Conservation (phyloP, 495 filamentous ascomycete genomes). For the Daldinia grandis region DNA sequence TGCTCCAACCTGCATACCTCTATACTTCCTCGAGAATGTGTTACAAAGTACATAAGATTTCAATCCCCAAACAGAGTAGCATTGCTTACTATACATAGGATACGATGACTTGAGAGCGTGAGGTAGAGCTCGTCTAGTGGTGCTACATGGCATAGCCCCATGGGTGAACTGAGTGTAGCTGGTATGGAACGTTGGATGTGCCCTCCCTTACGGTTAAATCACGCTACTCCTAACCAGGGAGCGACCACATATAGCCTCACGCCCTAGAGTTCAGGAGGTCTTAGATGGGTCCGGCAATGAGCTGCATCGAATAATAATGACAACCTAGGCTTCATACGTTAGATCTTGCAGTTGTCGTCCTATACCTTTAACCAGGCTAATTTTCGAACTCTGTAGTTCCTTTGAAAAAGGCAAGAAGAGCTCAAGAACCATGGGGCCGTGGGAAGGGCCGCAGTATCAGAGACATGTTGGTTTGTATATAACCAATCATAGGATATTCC, state of each 20-base stretch:
- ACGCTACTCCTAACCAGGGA: not conserved
- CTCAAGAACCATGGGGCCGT: not conserved
- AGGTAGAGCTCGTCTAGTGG: not conserved
- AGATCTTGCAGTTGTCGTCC: constrained; percentile 1
- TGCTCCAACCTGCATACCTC: constrained; percentile 1
- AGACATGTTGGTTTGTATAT: constrained; percentile 20
- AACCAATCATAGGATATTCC: constrained; percentile 21
- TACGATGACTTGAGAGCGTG: not conserved
- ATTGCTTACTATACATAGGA: not conserved
- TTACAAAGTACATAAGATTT: constrained; percentile 2
- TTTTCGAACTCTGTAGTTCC: not conserved
- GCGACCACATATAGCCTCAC: not conserved
- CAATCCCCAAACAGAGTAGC: not conserved
- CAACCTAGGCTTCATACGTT: not conserved
- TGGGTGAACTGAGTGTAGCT: not conserved
- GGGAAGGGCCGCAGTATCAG: not conserved
- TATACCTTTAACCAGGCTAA: not conserved
- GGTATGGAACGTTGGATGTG: not conserved
- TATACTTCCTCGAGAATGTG: not conserved
- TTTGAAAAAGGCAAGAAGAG: not conserved
- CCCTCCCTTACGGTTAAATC: not conserved
- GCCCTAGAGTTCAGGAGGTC: not conserved
- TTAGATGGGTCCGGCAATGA: not conserved
- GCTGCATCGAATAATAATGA: not conserved
- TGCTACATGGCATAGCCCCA: constrained; percentile 3